Evolutionary conservation across 805 yeast genomes (phyloP), one percentile per base, ranked within the genome.

Genomic region (Saturnispora zaruensis): DNA sequence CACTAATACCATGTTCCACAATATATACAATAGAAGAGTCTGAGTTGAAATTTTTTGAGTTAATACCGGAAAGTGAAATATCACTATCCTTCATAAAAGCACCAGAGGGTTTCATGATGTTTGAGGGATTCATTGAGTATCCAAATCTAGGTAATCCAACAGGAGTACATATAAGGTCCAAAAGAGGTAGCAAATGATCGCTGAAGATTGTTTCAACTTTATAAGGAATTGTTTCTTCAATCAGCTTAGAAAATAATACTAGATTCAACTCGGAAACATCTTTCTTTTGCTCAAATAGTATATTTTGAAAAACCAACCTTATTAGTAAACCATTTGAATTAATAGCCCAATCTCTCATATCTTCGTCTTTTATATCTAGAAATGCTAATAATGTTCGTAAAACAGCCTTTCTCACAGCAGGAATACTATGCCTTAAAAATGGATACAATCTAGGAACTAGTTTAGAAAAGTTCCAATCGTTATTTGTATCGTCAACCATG

Each of bases 361-460:
- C 63, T 18, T 64, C 55, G 42, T 75, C 71, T 53, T 82, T 80
- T 40, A 77, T 71, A 9, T 67, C 59, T 50, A 89, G 69, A 59
- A 95, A 90, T 45, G 95, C 93, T 38, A 77, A 62, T 25, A 93
- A 69, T 0, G 97, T 84, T 53, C 85, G 79, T 38, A 93, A 68
- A 2, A 91, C 96, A 0, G 98, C 87, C 59, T 79, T 83, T 57
- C 99, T 77, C 11, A 93, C 98, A 57, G 87, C 86, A 2, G 90
- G 77, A 51, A 93, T 89, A 1, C 98, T 88, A 66, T 93, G 99
- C 56, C 99, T 78, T 55, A 93, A 72, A 60, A 93, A 93, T 21
- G 97, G 97, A 60, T 83, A 91, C 36, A 93, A 71, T 56, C 91
- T 78, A 2, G 99, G 98, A n/a, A 93, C 88, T 51, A 93, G 69